These are phyloP conservation scores for Globisporangium lucens DNA, from an alignment of 352 stramenopile species.

Conservation along the genomic window DNA sequence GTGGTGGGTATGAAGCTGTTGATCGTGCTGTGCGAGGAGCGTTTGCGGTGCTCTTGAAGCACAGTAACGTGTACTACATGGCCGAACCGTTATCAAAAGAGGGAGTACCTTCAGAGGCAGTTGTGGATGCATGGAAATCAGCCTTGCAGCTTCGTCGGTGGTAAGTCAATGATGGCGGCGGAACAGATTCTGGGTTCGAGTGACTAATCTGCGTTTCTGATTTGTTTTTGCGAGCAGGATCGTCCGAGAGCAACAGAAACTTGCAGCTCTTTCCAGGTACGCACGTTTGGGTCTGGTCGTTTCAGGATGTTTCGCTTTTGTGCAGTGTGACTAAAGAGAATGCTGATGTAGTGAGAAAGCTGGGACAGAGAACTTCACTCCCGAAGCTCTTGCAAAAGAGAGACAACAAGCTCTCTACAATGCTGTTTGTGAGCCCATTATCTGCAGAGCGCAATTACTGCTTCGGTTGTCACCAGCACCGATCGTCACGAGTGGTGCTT, in stretches of 20 bases:
- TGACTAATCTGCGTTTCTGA: neutral
- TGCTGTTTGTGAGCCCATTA: constrained; percentile 75
- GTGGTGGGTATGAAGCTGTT: constrained; percentile 74
- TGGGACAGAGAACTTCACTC: constrained; percentile 24
- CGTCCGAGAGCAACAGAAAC: constrained; percentile 84
- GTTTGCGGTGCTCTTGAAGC: constrained; percentile 80
- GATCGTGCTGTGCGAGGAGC: constrained; percentile 75
- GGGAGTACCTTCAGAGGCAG: constrained; percentile 52
- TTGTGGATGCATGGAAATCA: constrained; percentile 73
- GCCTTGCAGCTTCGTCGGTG: constrained; percentile 79
- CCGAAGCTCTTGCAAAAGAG: constrained; percentile 58
- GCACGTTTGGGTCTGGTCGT: neutral
- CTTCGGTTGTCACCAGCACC: constrained; percentile 52
- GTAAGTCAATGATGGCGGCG: constrained; percentile 26
- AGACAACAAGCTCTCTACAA: constrained; percentile 74
- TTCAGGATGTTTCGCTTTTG: neutral
- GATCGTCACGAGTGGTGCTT: constrained; percentile 23
- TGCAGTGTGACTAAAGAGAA: neutral
- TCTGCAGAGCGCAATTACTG: constrained; percentile 64
- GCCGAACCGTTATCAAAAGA: constrained; percentile 58
- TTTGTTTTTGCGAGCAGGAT: constrained; percentile 42
- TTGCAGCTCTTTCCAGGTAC: constrained; percentile 62
- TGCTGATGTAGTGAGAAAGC: constrained; percentile 30
- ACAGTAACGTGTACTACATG: constrained; percentile 75
- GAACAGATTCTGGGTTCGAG: neutral